Evolutionary conservation across 1,284 basidiomycete genomes (phyloP), one percentile per base, ranked within the genome.

Genomic region (Singerocomus rubriflavus): DNA sequence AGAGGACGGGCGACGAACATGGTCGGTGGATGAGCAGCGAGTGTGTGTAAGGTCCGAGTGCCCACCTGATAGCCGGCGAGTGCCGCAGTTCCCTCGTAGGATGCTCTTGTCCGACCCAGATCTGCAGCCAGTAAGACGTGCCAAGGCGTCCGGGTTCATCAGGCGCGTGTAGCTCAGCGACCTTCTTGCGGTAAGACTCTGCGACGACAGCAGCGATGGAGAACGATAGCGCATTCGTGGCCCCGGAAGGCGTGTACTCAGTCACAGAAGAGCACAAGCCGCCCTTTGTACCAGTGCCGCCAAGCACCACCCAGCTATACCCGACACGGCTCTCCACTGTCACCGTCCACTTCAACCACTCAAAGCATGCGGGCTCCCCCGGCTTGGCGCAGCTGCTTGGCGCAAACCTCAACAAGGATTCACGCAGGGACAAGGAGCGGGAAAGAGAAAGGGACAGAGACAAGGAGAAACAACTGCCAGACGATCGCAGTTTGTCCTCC

Each of bases 201-300:
- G 57, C 58, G 14, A 36, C 40, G 26, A 21, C 44, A 16, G 9
- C 43, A 38, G 27, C 52, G 45, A 90, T 90, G 85, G 87, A 90
- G 74, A 87, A 79, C 76, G 88, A 88, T 48, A 78, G 79, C 51
- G 85, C 86, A 17, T 91, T 92, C 69, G 84, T 90, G 51, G 89
- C 89, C 32, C 89, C 90, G 51, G 90, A 92, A 68, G 90, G 89
- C 60, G 87, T 91, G 48, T 92, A 92, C 71, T 84, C 87, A 17
- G 78, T 90, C 63, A 87, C 83, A n/a, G 89, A 91, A 61, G 88
- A 91, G 63, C 84, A 88, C 74, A 90, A 84, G 66, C 82, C 85
- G 0, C 71, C 77, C 40, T 61, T 72, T 34, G 57, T 77, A 40
- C 75, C 78, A 47, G 71, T 75, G 27, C 66, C 78, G 50, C 71